Conservation (phyloP, 2,329 filamentous ascomycete genomes). For the Daldinia sp. region DNA sequence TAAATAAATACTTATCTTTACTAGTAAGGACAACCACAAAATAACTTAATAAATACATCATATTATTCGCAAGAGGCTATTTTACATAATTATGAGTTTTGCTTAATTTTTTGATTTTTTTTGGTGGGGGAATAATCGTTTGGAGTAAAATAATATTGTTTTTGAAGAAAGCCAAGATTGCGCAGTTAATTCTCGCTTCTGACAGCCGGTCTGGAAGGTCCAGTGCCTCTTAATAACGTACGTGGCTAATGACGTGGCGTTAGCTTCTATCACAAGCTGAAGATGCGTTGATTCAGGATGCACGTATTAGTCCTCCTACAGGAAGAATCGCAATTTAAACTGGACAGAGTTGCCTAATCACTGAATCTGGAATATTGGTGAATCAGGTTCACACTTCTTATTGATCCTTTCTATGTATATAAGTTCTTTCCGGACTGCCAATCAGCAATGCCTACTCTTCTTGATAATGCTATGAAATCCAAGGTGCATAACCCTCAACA, state of each 20-base stretch:
- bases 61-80: no score
- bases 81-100: no score
- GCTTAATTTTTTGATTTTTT: no score
- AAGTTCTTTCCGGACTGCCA: not conserved
- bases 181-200: no score
- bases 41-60: no score
- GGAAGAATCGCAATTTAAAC: constrained; percentile 15
- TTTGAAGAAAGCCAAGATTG: no score
- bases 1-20: no score
- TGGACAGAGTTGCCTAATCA: constrained; percentile 45
- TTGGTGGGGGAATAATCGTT: no score
- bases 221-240: not conserved
- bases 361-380: constrained; percentile 20
- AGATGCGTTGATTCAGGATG: not conserved
- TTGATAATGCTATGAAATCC: constrained; percentile 77
- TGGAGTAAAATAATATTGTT: no score
- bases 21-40: no score
- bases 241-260: constrained; percentile 45
- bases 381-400: constrained; percentile 14
- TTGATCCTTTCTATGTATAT: not conserved
- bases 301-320: constrained; percentile 3
- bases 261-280: constrained; percentile 26
- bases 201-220: no score
- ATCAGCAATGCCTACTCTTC: constrained; percentile 72
- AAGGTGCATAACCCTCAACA: constrained; percentile 62